phyloP scores from a whole-genome alignment of 768 basidiomycete genomes.

The Sporobolomyces roseus region DNA sequence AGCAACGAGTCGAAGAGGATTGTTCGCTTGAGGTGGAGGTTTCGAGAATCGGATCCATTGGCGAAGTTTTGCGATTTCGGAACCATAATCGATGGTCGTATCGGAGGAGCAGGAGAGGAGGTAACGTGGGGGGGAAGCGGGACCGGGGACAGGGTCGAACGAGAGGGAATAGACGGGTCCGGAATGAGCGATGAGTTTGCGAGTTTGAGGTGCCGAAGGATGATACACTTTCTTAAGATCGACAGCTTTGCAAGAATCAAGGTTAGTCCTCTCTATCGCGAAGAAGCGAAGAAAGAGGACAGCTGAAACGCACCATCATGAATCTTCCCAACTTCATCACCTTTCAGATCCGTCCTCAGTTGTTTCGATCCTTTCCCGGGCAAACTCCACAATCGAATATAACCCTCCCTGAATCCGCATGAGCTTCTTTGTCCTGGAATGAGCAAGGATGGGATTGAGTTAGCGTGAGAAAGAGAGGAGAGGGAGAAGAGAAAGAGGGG shows the following conservation, averaged over 20 bases:
- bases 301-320: constrained; percentile 60
- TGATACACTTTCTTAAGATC: constrained; percentile 61
- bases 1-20: too few relatives aligned
- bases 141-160: constrained; percentile 86
- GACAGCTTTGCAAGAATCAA: too few relatives aligned
- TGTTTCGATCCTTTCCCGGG: constrained; percentile 84
- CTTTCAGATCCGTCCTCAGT: constrained; percentile 68
- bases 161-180: constrained; percentile 91
- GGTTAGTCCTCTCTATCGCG: too few relatives aligned
- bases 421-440: constrained; percentile 63
- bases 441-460: background rate
- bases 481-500: background rate
- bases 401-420: constrained; percentile 92
- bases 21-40: too few relatives aligned
- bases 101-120: constrained; percentile 91
- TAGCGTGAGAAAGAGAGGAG: background rate
- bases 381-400: constrained; percentile 87
- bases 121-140: constrained; percentile 76
- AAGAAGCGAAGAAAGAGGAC: background rate
- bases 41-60: too few relatives aligned
- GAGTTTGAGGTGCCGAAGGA: constrained; percentile 62
- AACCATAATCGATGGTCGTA: constrained; percentile 86
- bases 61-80: too few relatives aligned
- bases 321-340: constrained; percentile 53
- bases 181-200: constrained; percentile 95